Evolutionary conservation across 1,284 basidiomycete species (phyloP).

Genomic region (Phellopilus nigrolimitatus): DNA sequence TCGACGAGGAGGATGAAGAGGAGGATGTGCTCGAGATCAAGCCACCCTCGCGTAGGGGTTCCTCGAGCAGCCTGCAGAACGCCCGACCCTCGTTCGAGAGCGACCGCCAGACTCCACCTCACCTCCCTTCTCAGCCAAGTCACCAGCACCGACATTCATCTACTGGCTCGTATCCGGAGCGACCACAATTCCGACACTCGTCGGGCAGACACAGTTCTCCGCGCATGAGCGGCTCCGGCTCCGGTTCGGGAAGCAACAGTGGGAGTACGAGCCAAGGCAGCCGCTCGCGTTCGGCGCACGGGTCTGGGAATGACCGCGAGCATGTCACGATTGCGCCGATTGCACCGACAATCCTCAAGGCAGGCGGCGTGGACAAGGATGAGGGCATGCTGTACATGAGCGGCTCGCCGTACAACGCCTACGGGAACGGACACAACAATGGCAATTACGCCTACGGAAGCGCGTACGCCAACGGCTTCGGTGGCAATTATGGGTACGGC

Average conservation of each 20-base stretch:
- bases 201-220: not conserved
- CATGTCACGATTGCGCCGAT: conserved; percentile 91
- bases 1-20: conserved; percentile 52
- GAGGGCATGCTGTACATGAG: conserved; percentile 27
- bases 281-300: conserved; percentile 18
- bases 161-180: conserved; percentile 2
- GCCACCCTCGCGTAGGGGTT: conserved; percentile 25
- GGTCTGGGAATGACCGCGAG: conserved; percentile 38
- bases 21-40: conserved; percentile 71
- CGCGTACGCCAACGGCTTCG: too few relatives aligned
- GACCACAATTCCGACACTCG: conserved; percentile 11
- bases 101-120: not conserved
- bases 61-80: conserved; percentile 27
- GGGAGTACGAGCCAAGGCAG: conserved; percentile 8
- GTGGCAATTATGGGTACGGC: conserved; percentile 13
- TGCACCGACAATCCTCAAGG: conserved; percentile 91
- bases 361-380: conserved; percentile 47
- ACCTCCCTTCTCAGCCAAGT: not conserved
- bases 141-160: too few relatives aligned
- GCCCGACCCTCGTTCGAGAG: not conserved
- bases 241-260: conserved; percentile 16
- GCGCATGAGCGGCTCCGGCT: conserved; percentile 14
- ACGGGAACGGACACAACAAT: conserved; percentile 15
- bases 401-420: conserved; percentile 1
- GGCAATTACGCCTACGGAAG: not conserved